Evolutionary conservation across 495 filamentous ascomycete genomes (phyloP).

Genomic region (Neurospora africana): DNA sequence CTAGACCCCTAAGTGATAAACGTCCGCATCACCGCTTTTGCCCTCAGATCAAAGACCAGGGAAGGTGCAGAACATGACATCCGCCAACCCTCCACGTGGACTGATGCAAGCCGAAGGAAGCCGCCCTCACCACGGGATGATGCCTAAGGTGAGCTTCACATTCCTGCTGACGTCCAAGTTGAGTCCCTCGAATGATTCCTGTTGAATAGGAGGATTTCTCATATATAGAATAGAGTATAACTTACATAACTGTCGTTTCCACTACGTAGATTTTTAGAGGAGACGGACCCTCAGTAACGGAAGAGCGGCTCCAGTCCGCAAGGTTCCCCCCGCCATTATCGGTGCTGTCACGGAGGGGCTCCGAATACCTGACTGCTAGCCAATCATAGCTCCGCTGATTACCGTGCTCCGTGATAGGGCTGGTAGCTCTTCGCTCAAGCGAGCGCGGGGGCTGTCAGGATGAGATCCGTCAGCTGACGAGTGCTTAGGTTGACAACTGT

Average conservation of each 20-base stretch:
- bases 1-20: constrained; percentile 8
- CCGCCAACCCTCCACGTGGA: constrained; percentile 6
- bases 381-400: constrained; percentile 8
- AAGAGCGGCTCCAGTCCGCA: background rate
- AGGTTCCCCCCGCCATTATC: background rate
- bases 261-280: background rate
- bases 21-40: background rate
- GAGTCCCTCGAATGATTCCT: background rate
- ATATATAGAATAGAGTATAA: background rate
- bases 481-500: background rate
- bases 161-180: background rate
- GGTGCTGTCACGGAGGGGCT: background rate
- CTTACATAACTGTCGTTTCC: background rate
- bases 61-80: background rate
- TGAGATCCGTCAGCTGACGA: background rate
- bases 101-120: constrained; percentile 6
- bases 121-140: background rate
- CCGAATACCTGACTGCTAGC: background rate
- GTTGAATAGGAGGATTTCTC: background rate
- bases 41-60: background rate
- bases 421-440: background rate
- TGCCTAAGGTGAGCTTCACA: background rate
- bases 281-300: background rate
- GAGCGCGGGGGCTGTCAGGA: background rate
- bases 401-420: constrained; percentile 9